Percentiles rank a stretch among this genome's conserved stretches.
These are phyloP conservation scores for Chlorencoelia australis DNA, from an alignment of 2,329 filamentous ascomycete genomes.

Conservation along the genomic window DNA sequence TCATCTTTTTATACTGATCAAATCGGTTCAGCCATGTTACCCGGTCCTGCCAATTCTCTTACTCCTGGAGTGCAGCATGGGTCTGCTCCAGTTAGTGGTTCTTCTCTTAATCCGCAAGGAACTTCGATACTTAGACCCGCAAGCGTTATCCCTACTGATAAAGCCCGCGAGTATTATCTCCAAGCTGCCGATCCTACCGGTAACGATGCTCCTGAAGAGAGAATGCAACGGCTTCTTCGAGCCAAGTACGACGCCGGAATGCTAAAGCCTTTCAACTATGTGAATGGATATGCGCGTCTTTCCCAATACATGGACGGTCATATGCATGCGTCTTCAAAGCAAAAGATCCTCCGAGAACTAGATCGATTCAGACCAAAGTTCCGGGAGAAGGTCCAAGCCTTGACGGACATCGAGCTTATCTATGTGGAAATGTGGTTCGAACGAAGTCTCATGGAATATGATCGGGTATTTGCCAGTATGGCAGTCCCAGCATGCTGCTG, in stretches of 20 bases:
- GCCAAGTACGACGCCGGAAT: constrained; percentile 95
- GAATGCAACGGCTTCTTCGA: constrained; percentile 87
- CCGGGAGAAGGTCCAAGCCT: constrained; percentile 80
- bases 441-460: constrained; percentile 90
- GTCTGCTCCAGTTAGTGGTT: constrained; percentile 8
- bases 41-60: constrained; percentile 36
- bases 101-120: constrained; percentile 31
- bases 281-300: constrained; percentile 85
- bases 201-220: constrained; percentile 76
- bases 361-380: constrained; percentile 94
- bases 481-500: constrained; percentile 96
- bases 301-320: constrained; percentile 88
- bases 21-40: constrained; percentile 34
- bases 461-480: constrained; percentile 98
- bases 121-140: constrained; percentile 51
- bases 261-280: constrained; percentile 95
- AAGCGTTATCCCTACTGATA: constrained; percentile 47
- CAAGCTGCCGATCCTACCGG: constrained; percentile 92
- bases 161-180: constrained; percentile 84
- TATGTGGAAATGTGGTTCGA: constrained; percentile 99
- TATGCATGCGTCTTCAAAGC: constrained; percentile 70
- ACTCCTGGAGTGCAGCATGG: constrained; percentile 27
- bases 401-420: constrained; percentile 90
- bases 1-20: constrained; percentile 52
- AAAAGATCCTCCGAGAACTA: constrained; percentile 84